phyloP scores from a whole-genome alignment of 345 rosid species.

The Lepidium aucheri region DNA sequence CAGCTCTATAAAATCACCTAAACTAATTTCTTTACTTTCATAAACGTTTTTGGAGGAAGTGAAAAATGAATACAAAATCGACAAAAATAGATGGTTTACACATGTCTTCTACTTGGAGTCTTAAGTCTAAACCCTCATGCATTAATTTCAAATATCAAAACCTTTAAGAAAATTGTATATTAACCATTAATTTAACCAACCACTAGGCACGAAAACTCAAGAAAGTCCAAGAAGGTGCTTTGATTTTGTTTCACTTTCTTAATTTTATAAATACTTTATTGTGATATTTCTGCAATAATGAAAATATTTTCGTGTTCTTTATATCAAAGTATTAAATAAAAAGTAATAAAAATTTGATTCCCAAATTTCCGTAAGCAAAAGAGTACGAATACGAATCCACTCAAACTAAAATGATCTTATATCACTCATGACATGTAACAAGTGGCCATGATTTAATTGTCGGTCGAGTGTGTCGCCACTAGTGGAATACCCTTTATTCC shows the following conservation, averaged over 20 bases:
- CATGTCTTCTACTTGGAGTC: neutral
- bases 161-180: neutral
- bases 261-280: neutral
- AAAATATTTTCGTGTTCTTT: neutral
- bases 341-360: no score
- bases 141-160: neutral
- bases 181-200: neutral
- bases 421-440: neutral
- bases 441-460: slow-evolving; percentile 13
- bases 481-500: neutral
- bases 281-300: neutral
- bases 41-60: no score
- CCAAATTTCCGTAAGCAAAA: neutral
- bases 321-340: no score
- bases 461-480: slow-evolving; percentile 16
- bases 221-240: neutral
- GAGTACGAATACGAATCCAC: slow-evolving; percentile 7
- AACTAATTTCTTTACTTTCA: no score
- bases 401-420: neutral
- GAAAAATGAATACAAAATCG: no score
- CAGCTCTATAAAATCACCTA: no score
- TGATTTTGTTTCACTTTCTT: neutral
- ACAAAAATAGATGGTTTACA: no score
- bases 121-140: neutral
- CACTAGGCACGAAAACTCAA: neutral